Evolutionary conservation across 2,329 filamentous ascomycete genomes (phyloP).

Genomic region (Alternaria sp.): DNA sequence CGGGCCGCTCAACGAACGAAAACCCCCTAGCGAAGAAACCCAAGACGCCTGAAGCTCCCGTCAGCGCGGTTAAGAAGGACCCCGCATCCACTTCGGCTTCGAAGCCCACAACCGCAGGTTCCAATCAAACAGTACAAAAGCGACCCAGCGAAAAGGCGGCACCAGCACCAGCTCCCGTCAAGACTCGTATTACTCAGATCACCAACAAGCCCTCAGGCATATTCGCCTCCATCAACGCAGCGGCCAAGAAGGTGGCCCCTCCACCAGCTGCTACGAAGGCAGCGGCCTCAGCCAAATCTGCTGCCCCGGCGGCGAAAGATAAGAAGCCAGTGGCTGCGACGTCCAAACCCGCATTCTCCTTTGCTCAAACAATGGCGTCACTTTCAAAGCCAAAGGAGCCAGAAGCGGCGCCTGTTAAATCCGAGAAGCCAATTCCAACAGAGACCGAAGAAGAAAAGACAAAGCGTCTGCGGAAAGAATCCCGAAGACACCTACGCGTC

Average conservation of each 20-base stretch:
- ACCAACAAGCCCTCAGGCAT: conserved; percentile 57
- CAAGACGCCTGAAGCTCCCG: conserved; percentile 36
- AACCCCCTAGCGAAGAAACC: conserved; percentile 38
- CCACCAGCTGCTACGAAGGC: conserved; percentile 34
- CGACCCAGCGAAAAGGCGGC: conserved; percentile 41
- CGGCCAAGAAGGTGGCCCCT: conserved; percentile 54
- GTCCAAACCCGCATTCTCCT: conserved; percentile 50
- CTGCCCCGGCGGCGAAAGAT: conserved; percentile 32
- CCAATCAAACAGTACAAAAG: conserved; percentile 31
- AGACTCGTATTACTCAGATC: conserved; percentile 48
- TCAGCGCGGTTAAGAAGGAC: conserved; percentile 31
- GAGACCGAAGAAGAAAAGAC: conserved; percentile 75
- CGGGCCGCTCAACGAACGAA: conserved; percentile 29
- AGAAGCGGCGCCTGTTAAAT: conserved; percentile 56
- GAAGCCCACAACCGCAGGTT: conserved; percentile 20
- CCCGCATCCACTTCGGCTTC: conserved; percentile 9
- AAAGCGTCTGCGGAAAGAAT: conserved; percentile 76
- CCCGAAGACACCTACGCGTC: conserved; percentile 74
- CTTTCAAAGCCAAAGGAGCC: conserved; percentile 64
- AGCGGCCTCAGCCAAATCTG: conserved; percentile 37
- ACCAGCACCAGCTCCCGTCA: conserved; percentile 36
- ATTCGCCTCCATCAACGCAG: conserved; percentile 57
- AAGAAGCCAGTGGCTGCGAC: conserved; percentile 40
- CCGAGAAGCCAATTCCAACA: conserved; percentile 62
- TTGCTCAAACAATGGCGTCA: conserved; percentile 52